phyloP scores from a whole-genome alignment of 163 green algal species.

The Trebouxiophyceae sp. region DNA sequence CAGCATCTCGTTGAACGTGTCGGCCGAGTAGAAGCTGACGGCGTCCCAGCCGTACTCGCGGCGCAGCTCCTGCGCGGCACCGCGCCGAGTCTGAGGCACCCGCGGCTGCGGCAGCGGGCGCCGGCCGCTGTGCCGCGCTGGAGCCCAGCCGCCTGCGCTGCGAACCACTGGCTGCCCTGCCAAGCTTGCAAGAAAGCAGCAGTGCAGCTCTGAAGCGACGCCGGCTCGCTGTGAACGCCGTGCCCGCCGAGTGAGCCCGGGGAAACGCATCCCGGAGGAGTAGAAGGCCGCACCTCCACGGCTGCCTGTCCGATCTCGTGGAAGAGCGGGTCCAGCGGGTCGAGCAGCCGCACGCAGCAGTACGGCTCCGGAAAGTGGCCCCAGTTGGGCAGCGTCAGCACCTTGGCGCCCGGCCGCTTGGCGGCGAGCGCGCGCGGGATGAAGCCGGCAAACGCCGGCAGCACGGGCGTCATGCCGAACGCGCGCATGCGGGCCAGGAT shows the following conservation, averaged over 20 bases:
- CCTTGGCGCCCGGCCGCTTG: conserved; percentile 1
- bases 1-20: conserved; percentile 46
- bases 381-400: conserved; percentile 22
- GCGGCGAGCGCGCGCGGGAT: conserved; percentile 12
- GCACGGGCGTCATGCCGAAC: conserved; percentile 42
- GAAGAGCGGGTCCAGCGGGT: conserved; percentile 36
- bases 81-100: too few relatives aligned
- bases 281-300: too few relatives aligned
- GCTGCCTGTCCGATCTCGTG: conserved; percentile 24
- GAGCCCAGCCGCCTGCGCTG: too few relatives aligned
- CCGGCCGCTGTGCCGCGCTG: too few relatives aligned
- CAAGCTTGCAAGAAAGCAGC: too few relatives aligned
- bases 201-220: too few relatives aligned
- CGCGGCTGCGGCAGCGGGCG: too few relatives aligned
- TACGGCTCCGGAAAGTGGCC: conserved; percentile 24
- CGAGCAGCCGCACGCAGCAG: conserved; percentile 30
- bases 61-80: conserved; percentile 15
- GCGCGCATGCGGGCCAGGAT: conserved; percentile 36
- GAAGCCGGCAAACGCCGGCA: conserved; percentile 39
- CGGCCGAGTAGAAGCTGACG: conserved; percentile 31
- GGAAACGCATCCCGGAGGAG: too few relatives aligned
- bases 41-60: conserved; percentile 23
- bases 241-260: too few relatives aligned
- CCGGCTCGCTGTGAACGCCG: too few relatives aligned
- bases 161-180: too few relatives aligned